These are phyloP conservation scores for Phytophthora vignae DNA, from an alignment of 352 stramenopile genomes.

Conservation along the genomic window DNA sequence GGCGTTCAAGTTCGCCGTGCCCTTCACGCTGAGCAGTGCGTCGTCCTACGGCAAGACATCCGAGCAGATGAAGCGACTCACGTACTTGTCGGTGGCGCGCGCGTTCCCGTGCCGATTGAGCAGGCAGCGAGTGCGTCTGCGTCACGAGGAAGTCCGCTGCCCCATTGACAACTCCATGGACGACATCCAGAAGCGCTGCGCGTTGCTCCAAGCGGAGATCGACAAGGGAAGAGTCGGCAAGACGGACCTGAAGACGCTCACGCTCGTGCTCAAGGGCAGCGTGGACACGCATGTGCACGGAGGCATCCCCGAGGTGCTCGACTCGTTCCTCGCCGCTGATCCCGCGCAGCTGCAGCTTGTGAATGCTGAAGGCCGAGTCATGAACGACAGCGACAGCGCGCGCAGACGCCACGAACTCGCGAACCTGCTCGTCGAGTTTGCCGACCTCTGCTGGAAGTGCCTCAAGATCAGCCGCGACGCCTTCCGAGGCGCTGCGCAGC, in stretches of 20 bases:
- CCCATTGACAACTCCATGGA: slow-evolving; percentile 83
- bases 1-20: slow-evolving; percentile 59
- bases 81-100: slow-evolving; percentile 47
- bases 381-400: slow-evolving; percentile 41
- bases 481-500: slow-evolving; percentile 42
- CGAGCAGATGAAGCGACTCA: slow-evolving; percentile 81
- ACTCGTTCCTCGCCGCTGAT: slow-evolving; percentile 57
- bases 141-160: slow-evolving; percentile 59
- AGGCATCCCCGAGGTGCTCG: slow-evolving; percentile 76
- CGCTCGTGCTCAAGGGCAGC: slow-evolving; percentile 81
- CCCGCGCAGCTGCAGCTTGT: slow-evolving; percentile 29
- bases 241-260: slow-evolving; percentile 80
- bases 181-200: slow-evolving; percentile 75
- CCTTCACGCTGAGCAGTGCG: slow-evolving; percentile 51
- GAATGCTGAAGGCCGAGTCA: slow-evolving; percentile 39
- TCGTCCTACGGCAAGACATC: slow-evolving; percentile 65
- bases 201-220: slow-evolving; percentile 62
- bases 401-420: slow-evolving; percentile 58
- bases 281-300: slow-evolving; percentile 84
- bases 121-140: slow-evolving; percentile 49
- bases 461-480: slow-evolving; percentile 69
- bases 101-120: slow-evolving; percentile 62
- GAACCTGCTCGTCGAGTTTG: slow-evolving; percentile 65
- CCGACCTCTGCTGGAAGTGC: slow-evolving; percentile 60
- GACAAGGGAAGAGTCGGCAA: slow-evolving; percentile 51